Evolutionary conservation across 768 basidiomycete genomes (phyloP).

Genomic region (Suillus hirtellus): DNA sequence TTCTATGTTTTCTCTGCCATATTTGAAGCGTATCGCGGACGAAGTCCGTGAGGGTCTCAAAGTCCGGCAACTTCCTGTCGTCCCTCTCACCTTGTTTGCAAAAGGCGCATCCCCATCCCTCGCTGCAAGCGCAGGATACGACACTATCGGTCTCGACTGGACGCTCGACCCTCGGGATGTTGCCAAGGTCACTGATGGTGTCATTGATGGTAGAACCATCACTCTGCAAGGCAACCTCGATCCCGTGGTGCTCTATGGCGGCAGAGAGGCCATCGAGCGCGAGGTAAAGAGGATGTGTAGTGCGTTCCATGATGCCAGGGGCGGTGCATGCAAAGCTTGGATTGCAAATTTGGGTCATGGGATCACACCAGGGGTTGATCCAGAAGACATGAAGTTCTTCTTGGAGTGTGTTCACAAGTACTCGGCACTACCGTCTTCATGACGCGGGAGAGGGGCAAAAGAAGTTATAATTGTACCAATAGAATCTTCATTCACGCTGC

Average conservation of each 20-base stretch:
- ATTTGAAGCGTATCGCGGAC: constrained; percentile 68
- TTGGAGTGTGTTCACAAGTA: constrained; percentile 88
- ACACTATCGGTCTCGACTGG: constrained; percentile 93
- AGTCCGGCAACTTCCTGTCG: constrained; percentile 50
- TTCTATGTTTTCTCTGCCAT: constrained; percentile 77
- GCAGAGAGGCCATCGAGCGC: constrained; percentile 79
- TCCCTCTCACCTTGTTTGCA: constrained; percentile 91
- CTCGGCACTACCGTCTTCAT: constrained; percentile 39
- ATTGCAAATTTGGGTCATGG: constrained; percentile 98
- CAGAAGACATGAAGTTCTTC: constrained; percentile 91
- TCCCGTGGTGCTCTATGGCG: constrained; percentile 84
- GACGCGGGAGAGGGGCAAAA: not conserved
- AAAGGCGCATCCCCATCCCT: constrained; percentile 89
- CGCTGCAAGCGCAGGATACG: constrained; percentile 71
- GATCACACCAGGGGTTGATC: constrained; percentile 93
- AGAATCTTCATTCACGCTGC: not conserved
- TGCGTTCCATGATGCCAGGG: constrained; percentile 61
- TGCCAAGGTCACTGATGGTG: constrained; percentile 31
- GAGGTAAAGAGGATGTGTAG: constrained; percentile 82
- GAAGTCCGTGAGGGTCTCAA: constrained; percentile 63
- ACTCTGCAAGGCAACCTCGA: constrained; percentile 93
- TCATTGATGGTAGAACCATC: constrained; percentile 37
- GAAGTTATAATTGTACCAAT: not conserved
- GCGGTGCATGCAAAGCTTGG: constrained; percentile 67
- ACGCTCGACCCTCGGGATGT: constrained; percentile 76